Percentiles rank a stretch among this genome's conserved stretches.
Conservation (phyloP, 2,329 filamentous ascomycete species). For the Coniochaeta sp. region DNA sequence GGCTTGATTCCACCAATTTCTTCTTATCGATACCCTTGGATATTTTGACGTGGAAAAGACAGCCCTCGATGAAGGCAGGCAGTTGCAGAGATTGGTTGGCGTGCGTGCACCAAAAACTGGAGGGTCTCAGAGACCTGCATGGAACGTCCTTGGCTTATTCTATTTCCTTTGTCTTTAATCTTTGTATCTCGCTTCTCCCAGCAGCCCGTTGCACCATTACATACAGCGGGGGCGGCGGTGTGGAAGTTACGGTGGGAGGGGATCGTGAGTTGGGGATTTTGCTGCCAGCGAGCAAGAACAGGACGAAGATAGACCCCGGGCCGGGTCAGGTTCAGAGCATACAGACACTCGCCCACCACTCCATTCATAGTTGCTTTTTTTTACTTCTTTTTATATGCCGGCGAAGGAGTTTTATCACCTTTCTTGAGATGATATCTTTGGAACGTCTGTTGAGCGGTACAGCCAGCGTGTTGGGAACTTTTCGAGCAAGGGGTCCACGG, state of each 20-base stretch:
- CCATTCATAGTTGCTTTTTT: not conserved
- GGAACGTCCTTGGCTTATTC: not conserved
- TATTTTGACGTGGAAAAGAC: not conserved
- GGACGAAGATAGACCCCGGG: not conserved
- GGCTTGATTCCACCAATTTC: not conserved
- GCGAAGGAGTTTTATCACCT: not conserved
- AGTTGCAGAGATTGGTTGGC: not conserved
- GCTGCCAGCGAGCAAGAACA: not conserved
- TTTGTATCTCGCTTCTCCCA: not conserved
- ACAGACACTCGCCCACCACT: not conserved
- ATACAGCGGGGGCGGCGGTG: not conserved
- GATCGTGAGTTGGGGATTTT: too few relatives aligned
- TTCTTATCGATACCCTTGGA: constrained; percentile 1
- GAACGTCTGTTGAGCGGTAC: not conserved
- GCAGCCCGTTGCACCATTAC: not conserved
- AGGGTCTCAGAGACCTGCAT: not conserved
- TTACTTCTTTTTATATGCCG: too few relatives aligned
- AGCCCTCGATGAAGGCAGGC: too few relatives aligned
- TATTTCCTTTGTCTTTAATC: constrained; percentile 1
- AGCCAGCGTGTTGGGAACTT: constrained; percentile 1
- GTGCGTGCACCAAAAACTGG: not conserved
- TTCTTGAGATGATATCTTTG: not conserved
- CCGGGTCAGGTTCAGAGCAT: not conserved
- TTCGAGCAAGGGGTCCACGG: not conserved
- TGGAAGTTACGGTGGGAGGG: not conserved